phyloP scores from a whole-genome alignment of 345 rosid species.

The Rhodamnia rubescens region DNA sequence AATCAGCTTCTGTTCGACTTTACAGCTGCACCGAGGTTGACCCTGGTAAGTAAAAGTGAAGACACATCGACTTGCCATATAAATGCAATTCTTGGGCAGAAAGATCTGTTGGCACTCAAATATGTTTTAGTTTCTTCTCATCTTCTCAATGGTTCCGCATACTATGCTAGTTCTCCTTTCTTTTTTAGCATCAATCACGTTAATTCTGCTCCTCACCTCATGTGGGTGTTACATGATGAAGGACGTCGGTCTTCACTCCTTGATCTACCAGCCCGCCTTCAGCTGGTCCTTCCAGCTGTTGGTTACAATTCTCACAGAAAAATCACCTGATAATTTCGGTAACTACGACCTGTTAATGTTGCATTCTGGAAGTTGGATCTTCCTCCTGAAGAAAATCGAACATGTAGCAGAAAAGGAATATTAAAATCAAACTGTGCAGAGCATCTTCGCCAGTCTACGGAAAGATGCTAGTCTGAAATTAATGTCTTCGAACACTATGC shows the following conservation, averaged over 20 bases:
- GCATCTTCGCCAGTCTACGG: background rate
- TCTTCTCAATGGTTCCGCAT: background rate
- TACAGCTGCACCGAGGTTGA: constrained; percentile 32
- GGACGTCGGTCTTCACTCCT: background rate
- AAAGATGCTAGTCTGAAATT: background rate
- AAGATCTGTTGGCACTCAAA: background rate
- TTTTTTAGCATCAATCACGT: background rate
- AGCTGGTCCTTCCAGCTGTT: background rate
- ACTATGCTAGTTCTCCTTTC: background rate
- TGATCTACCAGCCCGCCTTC: background rate
- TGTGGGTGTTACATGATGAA: background rate
- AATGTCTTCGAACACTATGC: background rate
- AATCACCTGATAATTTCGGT: too few relatives aligned
- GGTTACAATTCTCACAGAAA: background rate
- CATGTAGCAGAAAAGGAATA: background rate
- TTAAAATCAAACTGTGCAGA: background rate
- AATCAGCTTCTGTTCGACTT: constrained; percentile 28
- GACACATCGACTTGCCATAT: too few relatives aligned
- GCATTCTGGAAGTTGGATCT: background rate
- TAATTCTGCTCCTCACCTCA: background rate
- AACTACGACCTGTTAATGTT: background rate
- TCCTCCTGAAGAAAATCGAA: background rate
- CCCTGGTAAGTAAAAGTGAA: constrained; percentile 3
- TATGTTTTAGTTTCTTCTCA: background rate
- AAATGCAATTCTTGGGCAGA: too few relatives aligned